These are phyloP conservation scores for Mucor plumbeus DNA, from an alignment of 371 early-diverging fungal species.

Conservation along the genomic window DNA sequence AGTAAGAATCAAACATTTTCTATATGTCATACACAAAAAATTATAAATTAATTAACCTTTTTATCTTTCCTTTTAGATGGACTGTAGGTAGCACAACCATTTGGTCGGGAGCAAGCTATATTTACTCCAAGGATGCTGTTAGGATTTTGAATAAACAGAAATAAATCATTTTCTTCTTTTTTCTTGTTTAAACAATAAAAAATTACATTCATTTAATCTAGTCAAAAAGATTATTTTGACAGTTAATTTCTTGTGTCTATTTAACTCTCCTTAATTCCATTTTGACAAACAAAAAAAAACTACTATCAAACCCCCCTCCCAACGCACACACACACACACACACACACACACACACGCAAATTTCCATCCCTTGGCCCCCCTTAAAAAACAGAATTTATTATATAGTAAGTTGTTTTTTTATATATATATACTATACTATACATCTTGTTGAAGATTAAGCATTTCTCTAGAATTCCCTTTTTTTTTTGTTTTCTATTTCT, in stretches of 20 bases:
- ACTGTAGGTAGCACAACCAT: slow-evolving; percentile 78
- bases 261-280: background rate
- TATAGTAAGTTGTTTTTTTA: background rate
- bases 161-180: background rate
- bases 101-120: slow-evolving; percentile 78
- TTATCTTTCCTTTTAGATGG: slow-evolving; percentile 46
- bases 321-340: background rate
- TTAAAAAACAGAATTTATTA: slow-evolving; percentile 8
- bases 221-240: background rate
- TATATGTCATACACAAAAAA: background rate
- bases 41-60: slow-evolving; percentile 2
- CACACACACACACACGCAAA: background rate
- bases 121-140: slow-evolving; percentile 82
- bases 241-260: background rate
- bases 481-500: background rate
- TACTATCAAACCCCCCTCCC: slow-evolving; percentile 11
- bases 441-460: background rate
- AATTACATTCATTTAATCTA: background rate
- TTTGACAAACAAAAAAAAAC: slow-evolving; percentile 4
- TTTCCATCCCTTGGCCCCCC: background rate
- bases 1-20: slow-evolving; percentile 30
- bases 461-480: background rate
- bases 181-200: background rate
- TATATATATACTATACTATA: background rate
- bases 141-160: slow-evolving; percentile 34